Base-by-base conservation (phyloP, 257 asterid species). In the Rubia yunnanensis region DNA sequence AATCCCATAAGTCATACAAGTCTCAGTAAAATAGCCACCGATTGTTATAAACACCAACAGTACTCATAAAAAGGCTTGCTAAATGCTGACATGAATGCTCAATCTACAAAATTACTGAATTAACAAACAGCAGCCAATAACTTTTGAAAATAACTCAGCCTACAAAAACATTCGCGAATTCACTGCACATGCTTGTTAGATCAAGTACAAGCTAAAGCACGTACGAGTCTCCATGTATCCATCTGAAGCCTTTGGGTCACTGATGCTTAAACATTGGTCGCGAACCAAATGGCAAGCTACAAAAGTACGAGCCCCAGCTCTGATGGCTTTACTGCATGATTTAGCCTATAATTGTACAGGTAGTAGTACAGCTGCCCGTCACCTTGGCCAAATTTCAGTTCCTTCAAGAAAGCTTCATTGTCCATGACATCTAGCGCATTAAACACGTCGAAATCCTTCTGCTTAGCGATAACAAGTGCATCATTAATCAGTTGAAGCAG, bases 401-500 rank as follows among this genome's bases (percentile, higher is more conserved):
- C 96, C 87, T 91, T 88, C 83, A 91, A 72, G 83, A 88, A 86
- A 49, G 75, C 53, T 44, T 82, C 92, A 5, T 91, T 91, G 28
- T 86, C 81, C 98, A 91, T 91, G 34, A 86, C 94, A 79, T 91
- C 96, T 74, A 91, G 68, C n/a, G 98, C 94, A 36, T 88, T 88
- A 73, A 88, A 91, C 44, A 91, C 98, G 63, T 88, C 98, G 26
- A 77, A 88, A 4, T 83, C 87, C 72, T 84, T 81, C 85, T 77
- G 85, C 81, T 91, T 91, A 30, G 98, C 96, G 66, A 86, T 78
- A 48, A 84, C 78, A 49, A 91, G 89, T 11, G 96, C 91, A 78
- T 91, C 98, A 9, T 84, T 86, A 87, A 88, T 88, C 85, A 91
- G 71, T 35, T 88, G 98, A 70, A 84, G 85, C 70, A 84, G 71